Base-by-base conservation (phyloP, 2,329 filamentous ascomycete species). In the Arthrinium puccinioides region DNA sequence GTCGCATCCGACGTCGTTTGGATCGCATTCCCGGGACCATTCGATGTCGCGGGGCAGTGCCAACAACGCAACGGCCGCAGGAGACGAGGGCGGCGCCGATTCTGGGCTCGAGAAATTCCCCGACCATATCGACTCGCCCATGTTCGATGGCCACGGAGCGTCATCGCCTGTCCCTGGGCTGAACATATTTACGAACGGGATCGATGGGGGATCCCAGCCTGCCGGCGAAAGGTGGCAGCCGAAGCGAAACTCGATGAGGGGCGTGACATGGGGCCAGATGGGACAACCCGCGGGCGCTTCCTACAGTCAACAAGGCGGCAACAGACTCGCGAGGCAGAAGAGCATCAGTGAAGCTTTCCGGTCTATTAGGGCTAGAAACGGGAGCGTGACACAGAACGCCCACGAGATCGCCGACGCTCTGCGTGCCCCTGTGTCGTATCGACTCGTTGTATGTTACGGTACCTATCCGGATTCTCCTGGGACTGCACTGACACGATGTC, bases 341-440 rank as follows among this genome's bases (percentile, higher is more conserved):
- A 95, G 88, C 62, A 75, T 96, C 49, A 81, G 79, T 52, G 87
- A 95, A 61, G 87, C 90, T n/a, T 76, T 96, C 47, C 79, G 77
- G 50, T 88, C 79, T 4, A 90, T 96, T 51, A 74, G 87, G 47
- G 81, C 76, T 25, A 75, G 88, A 51, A 86, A 82, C 52, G 86
- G 78, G 36, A 97, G 89, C 59, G 82, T 96, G 51, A 89, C 82
- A 64, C 86, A 90, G 57, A 95, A 94, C 63, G 89, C 88, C 38
- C 87, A 94, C 43, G 90, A 97, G 62, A 79, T 98, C 52, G 89
- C 88, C 30, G 87, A 92, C 60, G 88, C 89, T 36, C 73, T 98
- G 42, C 86, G 83, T 55, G 90, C 89, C 26, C 92, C 92, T 5
- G 74, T 98, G 21, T 97, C 90, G 11, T 82, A 86, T 43, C 88